Conservation (phyloP, 2,329 filamentous ascomycete species). For the Beauveria scarabaeidicola region DNA sequence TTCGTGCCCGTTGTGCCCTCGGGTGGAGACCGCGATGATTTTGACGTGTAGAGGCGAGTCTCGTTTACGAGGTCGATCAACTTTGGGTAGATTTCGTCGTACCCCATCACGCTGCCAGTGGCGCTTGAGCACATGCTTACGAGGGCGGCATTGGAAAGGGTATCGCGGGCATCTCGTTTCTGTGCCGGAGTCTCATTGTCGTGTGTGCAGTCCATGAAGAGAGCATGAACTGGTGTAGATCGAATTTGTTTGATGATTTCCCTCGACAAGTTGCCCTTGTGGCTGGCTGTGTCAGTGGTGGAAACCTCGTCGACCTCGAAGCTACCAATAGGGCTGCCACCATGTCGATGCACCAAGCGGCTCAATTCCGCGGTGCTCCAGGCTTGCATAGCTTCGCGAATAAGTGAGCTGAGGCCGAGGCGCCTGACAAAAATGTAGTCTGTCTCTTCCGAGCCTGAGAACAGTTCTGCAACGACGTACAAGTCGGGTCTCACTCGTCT, state of each 20-base stretch:
- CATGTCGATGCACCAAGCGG: constrained; percentile 85
- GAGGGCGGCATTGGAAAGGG: constrained; percentile 84
- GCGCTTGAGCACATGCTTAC: constrained; percentile 95
- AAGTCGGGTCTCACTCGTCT: constrained; percentile 77
- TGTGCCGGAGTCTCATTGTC: constrained; percentile 96
- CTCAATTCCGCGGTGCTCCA: constrained; percentile 94
- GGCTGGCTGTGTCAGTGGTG: constrained; percentile 37
- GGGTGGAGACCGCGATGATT: constrained; percentile 52
- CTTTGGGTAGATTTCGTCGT: constrained; percentile 91
- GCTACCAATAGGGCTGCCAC: constrained; percentile 88
- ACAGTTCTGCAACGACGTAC: constrained; percentile 89
- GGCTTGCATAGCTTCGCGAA: constrained; percentile 96
- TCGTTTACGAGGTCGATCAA: constrained; percentile 91
- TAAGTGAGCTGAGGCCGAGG: constrained; percentile 81
- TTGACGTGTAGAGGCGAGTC: constrained; percentile 71
- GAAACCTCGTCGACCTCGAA: constrained; percentile 89
- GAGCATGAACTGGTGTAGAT: constrained; percentile 78
- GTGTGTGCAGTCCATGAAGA: constrained; percentile 99
- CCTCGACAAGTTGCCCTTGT: constrained; percentile 31
- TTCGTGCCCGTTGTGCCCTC: constrained; percentile 60
- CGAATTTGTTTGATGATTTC: constrained; percentile 75
- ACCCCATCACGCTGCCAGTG: constrained; percentile 93
- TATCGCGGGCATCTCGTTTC: constrained; percentile 89
- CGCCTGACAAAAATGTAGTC: constrained; percentile 94
- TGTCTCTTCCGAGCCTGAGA: constrained; percentile 90